phyloP scores from a whole-genome alignment of 2,329 filamentous ascomycete species.

The Pezicula rhizophila region DNA sequence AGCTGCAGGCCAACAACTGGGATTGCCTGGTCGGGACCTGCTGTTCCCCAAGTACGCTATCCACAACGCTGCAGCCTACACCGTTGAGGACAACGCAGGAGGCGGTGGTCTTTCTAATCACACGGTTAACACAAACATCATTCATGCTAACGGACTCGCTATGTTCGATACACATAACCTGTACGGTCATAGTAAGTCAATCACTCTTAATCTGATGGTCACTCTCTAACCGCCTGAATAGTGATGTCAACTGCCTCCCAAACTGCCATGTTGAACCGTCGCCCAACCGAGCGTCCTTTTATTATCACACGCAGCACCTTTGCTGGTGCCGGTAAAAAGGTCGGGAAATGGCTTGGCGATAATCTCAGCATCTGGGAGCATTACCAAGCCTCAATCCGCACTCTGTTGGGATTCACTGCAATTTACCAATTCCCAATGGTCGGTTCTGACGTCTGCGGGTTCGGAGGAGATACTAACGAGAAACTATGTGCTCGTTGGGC shows the following conservation, averaged over 20 bases:
- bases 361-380: constrained; percentile 53
- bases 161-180: constrained; percentile 76
- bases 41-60: constrained; percentile 61
- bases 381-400: constrained; percentile 52
- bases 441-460: constrained; percentile 74
- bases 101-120: constrained; percentile 46
- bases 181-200: constrained; percentile 54
- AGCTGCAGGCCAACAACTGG: constrained; percentile 39
- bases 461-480: constrained; percentile 59
- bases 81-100: constrained; percentile 35
- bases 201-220: background rate
- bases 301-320: constrained; percentile 74
- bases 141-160: constrained; percentile 59
- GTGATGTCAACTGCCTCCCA: constrained; percentile 66
- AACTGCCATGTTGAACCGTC: constrained; percentile 58
- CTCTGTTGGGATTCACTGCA: constrained; percentile 54
- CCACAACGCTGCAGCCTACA: constrained; percentile 51
- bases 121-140: constrained; percentile 61
- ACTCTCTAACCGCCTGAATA: constrained; percentile 8
- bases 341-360: constrained; percentile 57
- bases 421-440: constrained; percentile 66
- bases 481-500: constrained; percentile 72
- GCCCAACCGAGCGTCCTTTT: constrained; percentile 58
- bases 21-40: constrained; percentile 57
- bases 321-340: constrained; percentile 60